Evolutionary conservation across 352 stramenopile genomes (phyloP).

Genomic region (Globisporangium yorkense): DNA sequence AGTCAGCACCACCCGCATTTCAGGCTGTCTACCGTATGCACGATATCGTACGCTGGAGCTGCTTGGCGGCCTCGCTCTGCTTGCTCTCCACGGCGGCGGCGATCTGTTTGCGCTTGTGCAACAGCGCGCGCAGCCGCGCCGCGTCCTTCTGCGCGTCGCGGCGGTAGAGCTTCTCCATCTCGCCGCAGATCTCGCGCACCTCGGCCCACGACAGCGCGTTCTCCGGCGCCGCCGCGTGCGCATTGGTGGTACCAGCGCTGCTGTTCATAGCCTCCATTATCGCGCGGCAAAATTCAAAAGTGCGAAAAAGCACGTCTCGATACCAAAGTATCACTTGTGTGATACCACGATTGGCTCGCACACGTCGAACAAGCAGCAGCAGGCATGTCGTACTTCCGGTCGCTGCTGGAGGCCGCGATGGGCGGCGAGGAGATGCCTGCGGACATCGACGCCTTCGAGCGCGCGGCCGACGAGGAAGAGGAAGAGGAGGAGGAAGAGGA

Average conservation of each 20-base stretch:
- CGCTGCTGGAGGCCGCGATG: constrained; percentile 79
- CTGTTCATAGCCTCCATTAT: no score
- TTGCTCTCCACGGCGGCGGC: constrained; percentile 30
- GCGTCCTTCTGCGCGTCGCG: constrained; percentile 57
- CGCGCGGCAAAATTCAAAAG: no score
- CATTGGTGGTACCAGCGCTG: no score
- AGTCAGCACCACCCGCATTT: no score
- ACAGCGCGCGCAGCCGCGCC: constrained; percentile 38
- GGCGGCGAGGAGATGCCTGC: constrained; percentile 46
- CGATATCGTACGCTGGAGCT: constrained; percentile 40
- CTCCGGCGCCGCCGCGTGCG: not conserved
- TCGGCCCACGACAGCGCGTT: constrained; percentile 48
- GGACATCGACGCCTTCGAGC: constrained; percentile 45
- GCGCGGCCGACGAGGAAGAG: constrained; percentile 6
- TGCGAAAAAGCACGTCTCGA: no score
- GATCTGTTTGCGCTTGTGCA: constrained; percentile 64
- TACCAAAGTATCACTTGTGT: no score
- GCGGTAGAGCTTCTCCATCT: constrained; percentile 61
- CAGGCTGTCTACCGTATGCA: no score
- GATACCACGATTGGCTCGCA: no score
- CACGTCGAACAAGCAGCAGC: not conserved
- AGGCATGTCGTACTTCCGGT: constrained; percentile 75
- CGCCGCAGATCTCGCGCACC: constrained; percentile 58
- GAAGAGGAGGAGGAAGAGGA: constrained; percentile 11
- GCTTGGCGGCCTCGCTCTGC: constrained; percentile 39